phyloP scores from a whole-genome alignment of 2,329 filamentous ascomycete genomes.

The Diplodia mutila region DNA sequence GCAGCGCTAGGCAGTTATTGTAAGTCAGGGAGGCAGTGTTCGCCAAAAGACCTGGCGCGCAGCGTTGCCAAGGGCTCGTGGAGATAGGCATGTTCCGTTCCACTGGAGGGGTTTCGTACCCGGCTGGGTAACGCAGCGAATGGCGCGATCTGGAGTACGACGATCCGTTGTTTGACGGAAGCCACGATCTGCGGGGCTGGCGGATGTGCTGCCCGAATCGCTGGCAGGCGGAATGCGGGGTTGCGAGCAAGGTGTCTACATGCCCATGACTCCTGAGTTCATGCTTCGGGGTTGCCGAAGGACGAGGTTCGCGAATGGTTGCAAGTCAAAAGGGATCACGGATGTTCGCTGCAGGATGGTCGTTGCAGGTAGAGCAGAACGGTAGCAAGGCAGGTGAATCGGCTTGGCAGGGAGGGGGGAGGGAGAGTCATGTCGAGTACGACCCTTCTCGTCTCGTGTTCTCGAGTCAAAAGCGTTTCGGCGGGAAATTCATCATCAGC shows the following conservation, averaged over 20 bases:
- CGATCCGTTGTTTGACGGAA: background rate
- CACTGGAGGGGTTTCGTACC: background rate
- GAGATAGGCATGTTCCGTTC: conserved; percentile 12
- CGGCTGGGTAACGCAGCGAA: no score
- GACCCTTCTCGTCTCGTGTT: background rate
- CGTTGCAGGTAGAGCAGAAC: background rate
- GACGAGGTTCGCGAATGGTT: background rate
- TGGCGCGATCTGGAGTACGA: background rate
- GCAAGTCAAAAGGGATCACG: background rate
- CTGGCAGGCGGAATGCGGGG: background rate
- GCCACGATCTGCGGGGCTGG: background rate
- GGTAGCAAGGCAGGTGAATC: background rate
- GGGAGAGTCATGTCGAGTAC: background rate
- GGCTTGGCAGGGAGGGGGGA: background rate
- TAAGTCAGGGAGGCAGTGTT: background rate
- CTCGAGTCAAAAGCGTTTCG: background rate
- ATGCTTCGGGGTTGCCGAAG: background rate
- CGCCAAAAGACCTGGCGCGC: background rate
- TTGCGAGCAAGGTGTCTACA: no score
- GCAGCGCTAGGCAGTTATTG: background rate
- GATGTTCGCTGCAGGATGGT: background rate
- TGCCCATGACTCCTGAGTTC: background rate
- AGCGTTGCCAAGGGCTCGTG: background rate
- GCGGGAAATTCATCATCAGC: background rate
- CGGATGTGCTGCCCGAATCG: background rate